phyloP scores from a whole-genome alignment of 2,329 filamentous ascomycete species.

The Fusarium beomiforme region DNA sequence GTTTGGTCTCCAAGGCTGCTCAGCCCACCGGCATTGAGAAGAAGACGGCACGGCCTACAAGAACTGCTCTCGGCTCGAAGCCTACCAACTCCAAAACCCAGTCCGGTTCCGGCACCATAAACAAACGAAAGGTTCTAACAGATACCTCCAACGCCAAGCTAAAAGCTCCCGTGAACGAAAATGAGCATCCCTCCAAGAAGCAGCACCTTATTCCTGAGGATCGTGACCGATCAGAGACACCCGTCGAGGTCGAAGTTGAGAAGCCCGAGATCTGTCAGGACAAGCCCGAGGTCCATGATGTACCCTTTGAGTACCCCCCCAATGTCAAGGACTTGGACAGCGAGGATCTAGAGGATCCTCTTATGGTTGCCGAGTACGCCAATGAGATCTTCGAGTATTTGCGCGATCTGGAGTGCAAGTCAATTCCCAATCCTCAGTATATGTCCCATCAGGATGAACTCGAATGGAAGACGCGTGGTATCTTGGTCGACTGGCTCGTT shows the following conservation, averaged over 20 bases:
- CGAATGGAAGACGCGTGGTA: conserved; percentile 98
- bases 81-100: conserved; percentile 76
- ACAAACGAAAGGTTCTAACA: conserved; percentile 73
- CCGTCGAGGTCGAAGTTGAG: conserved; percentile 36
- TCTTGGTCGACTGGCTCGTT: conserved; percentile 97
- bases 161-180: conserved; percentile 66
- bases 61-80: conserved; percentile 72
- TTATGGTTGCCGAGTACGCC: conserved; percentile 98
- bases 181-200: conserved; percentile 77
- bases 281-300: conserved; percentile 28
- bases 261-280: conserved; percentile 12
- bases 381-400: conserved; percentile 98
- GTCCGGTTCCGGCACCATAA: conserved; percentile 75
- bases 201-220: conserved; percentile 50
- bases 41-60: conserved; percentile 72
- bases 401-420: conserved; percentile 81
- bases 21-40: conserved; percentile 80
- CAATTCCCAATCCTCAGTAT: conserved; percentile 89
- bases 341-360: conserved; percentile 90
- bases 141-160: conserved; percentile 66
- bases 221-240: conserved; percentile 52
- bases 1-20: conserved; percentile 81
- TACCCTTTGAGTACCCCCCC: conserved; percentile 19
- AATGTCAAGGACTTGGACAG: conserved; percentile 75
- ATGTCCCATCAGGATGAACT: conserved; percentile 95